Base-by-base conservation (phyloP, 257 asterid species). In the Jacaranda copaia region DNA sequence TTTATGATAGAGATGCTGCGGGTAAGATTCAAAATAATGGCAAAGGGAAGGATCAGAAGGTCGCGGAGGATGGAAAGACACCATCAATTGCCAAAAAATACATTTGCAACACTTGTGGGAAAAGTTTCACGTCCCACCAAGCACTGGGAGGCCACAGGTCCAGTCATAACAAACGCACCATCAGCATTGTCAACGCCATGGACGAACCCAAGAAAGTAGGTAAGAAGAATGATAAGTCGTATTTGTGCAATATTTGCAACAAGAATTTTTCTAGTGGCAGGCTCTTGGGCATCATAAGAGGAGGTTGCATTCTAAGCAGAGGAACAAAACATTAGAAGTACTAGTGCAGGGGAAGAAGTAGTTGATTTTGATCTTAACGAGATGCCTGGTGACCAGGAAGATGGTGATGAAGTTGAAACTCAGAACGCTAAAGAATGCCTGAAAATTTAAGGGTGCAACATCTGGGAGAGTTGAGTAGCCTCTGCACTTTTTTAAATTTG, bases 91-190 rank as follows among this genome's bases (percentile, higher is more conserved):
- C 6, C 11, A 74, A 79, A 35, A 81, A 76, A 14, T 66, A 68
- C 79, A 42, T 6, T 15, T 88, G 92, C 65, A 69, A 3, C 65
- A 56, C 13, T 2, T 90, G 96, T 49, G 53, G 7, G 0, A 84
- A 68, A 70, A 5, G 10, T 1, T 89, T 88, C 35, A 0, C 78
- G 0, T 68, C 74, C 3, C 88, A 82, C 45, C 90, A 85, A 56
- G 97, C 89, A 0, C 61, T 89, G 25, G 94, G 96, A 0, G 97
- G 97, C 0, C 96, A 92, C 35, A 79, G 76, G 46, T 84, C 93
- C 0, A 92, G 91, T 57, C 96, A 92, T 78, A 86, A 68, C 46
- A 89, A 88, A 85, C 32, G 81, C 68, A 85, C 43, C 79, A 9
- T 87, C 0, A 57, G 5, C 55, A 52, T 85, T 5, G 46, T 77